Evolutionary conservation across 768 basidiomycete genomes (phyloP), one percentile per base, ranked within the genome.

Genomic region (Xanthoconium stramineum): DNA sequence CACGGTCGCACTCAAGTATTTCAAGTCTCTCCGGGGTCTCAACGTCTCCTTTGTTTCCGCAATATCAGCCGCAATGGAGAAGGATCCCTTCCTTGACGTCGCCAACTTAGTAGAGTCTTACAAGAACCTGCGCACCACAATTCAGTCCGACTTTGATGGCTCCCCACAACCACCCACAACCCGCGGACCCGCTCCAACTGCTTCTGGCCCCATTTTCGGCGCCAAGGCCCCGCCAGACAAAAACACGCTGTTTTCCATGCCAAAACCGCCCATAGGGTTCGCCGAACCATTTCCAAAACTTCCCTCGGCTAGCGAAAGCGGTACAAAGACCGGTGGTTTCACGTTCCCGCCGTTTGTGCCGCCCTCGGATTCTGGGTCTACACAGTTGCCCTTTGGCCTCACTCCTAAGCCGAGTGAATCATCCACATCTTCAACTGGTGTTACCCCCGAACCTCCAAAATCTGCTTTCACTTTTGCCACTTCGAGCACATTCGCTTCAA

Each of bases 31-130:
- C n/a, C 84, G 89, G 36, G 89, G 88, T 14, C 77, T 91, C 40
- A 91, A 91, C 63, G 70, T 79, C 35, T 88, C 86, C 3, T 75
- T 91, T 57, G 66, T 87, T 24, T 73, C 79, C n/a, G 78, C 81
- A 14, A 67, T 89, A 52, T 75, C 80, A 32, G 79, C 80, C 56
- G 80, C 82, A 20, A 74, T 88, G 20, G 81, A 86, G 47, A 73
- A 78, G 15, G 88, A 91, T 70, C 85, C 89, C 3, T 91, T 90
- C 66, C 67, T 72, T n/a, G 86, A 91, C 58, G 65, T 89, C 12
- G 71, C 78, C n/a, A 67, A 73, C 32, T 55, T 85, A 6, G 61
- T 87, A 10, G 80, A 83, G 56, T 77, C 76, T 42, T 91, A 91
- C 70, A 84, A 77, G 64, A 73, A 72, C 17, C 64, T 83, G 24